Evolutionary conservation across 2,329 filamentous ascomycete genomes (phyloP).

Genomic region (Apiospora hydei): DNA sequence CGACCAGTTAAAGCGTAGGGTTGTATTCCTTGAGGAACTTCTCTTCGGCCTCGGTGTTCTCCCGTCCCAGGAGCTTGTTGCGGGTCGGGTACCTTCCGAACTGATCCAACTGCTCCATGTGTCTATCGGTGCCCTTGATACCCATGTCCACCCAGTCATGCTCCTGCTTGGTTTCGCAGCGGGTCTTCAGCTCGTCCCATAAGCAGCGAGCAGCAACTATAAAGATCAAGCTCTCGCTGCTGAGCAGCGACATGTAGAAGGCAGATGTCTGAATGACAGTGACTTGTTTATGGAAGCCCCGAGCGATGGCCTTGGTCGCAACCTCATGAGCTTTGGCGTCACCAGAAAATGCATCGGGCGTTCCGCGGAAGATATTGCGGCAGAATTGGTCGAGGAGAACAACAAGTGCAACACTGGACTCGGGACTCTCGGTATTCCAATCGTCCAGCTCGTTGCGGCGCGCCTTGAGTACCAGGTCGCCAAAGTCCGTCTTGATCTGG

Average conservation of each 20-base stretch:
- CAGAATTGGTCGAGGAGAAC: constrained; percentile 70
- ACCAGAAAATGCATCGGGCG: constrained; percentile 55
- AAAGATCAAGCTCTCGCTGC: constrained; percentile 38
- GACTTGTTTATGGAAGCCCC: constrained; percentile 42
- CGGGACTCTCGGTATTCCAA: too few relatives aligned
- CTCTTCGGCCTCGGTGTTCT: too few relatives aligned
- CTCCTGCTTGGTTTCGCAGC: constrained; percentile 45
- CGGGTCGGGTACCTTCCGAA: constrained; percentile 60
- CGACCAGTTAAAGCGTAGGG: too few relatives aligned
- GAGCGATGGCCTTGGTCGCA: constrained; percentile 54
- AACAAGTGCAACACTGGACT: too few relatives aligned
- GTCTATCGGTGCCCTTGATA: constrained; percentile 35
- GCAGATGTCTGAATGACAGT: constrained; percentile 49
- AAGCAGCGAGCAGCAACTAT: neutral
- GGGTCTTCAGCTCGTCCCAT: constrained; percentile 56
- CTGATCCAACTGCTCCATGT: constrained; percentile 49
- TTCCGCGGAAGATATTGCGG: constrained; percentile 65
- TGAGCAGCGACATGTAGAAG: constrained; percentile 67
- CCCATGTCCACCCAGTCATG: constrained; percentile 15
- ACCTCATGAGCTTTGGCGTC: constrained; percentile 57
- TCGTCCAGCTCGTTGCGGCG: too few relatives aligned
- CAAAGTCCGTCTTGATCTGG: too few relatives aligned
- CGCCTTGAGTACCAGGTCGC: too few relatives aligned
- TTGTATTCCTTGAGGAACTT: too few relatives aligned
- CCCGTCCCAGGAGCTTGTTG: too few relatives aligned